Evolutionary conservation across 495 filamentous ascomycete species (phyloP).

Genomic region (Penicillium dipodomyicola): DNA sequence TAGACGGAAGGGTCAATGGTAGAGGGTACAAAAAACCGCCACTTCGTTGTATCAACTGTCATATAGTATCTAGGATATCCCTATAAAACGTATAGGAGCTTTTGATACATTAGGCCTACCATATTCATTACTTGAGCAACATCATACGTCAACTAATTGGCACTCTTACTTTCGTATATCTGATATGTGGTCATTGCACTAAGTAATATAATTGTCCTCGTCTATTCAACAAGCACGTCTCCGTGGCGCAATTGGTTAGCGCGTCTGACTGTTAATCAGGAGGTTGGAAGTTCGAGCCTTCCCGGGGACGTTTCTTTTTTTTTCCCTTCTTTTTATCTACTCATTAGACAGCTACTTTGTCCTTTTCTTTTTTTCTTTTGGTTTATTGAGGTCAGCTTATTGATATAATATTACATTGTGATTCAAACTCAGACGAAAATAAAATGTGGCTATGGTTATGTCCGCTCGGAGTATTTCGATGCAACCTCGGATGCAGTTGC

Average conservation of each 20-base stretch:
- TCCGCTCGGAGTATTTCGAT: conserved; percentile 5
- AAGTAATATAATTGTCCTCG: too few relatives aligned
- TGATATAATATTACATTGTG: background rate
- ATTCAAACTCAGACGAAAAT: background rate
- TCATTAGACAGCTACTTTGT: background rate
- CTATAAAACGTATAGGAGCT: too few relatives aligned
- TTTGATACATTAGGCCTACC: too few relatives aligned
- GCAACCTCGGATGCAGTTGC: conserved; percentile 17
- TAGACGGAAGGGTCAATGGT: too few relatives aligned
- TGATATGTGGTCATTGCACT: too few relatives aligned
- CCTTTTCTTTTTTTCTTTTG: background rate
- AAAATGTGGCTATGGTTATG: conserved; percentile 11
- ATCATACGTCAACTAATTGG: too few relatives aligned
- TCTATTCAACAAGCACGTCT: conserved; percentile 14
- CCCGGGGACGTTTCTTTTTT: conserved; percentile 37
- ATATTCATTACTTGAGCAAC: too few relatives aligned
- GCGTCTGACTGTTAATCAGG: conserved; percentile 52
- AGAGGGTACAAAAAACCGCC: too few relatives aligned
- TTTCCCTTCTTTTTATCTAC: background rate
- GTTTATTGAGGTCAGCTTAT: background rate
- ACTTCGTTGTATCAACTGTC: too few relatives aligned
- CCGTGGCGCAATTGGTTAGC: conserved; percentile 52
- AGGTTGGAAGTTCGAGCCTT: conserved; percentile 52
- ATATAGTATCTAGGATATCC: too few relatives aligned
- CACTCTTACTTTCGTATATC: too few relatives aligned